phyloP scores from a whole-genome alignment of 2,329 filamentous ascomycete species.

The Fusarium brachygibbosum region DNA sequence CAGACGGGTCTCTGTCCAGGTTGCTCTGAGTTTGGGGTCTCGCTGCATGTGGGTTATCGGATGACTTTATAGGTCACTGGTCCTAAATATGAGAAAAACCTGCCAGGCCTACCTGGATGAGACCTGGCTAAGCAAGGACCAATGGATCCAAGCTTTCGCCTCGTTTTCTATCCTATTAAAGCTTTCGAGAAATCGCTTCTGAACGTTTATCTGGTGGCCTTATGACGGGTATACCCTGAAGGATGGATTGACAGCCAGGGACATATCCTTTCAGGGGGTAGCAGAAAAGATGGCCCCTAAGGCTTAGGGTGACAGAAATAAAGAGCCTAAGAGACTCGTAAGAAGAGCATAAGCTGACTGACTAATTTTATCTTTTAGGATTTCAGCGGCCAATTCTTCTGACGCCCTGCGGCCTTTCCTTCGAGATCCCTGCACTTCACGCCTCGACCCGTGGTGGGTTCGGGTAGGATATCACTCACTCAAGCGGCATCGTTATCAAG shows the following conservation, averaged over 20 bases:
- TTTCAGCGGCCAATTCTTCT: too few species aligned
- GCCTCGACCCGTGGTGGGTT: background rate
- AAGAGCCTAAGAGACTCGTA: too few species aligned
- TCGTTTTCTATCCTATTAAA: slow-evolving; percentile 10
- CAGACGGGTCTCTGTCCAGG: slow-evolving; percentile 8
- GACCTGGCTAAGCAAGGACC: slow-evolving; percentile 3
- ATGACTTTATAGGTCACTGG: slow-evolving; percentile 26
- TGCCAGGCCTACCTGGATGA: background rate
- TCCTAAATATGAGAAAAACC: slow-evolving; percentile 6
- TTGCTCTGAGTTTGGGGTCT: slow-evolving; percentile 13
- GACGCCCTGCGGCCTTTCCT: too few species aligned
- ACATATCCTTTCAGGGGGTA: too few species aligned
- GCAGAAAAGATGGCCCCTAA: too few species aligned
- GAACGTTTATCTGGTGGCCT: background rate
- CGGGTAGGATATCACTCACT: slow-evolving; percentile 1
- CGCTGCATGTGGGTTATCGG: slow-evolving; percentile 38
- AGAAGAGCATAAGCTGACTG: too few species aligned
- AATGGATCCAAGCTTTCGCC: slow-evolving; percentile 12
- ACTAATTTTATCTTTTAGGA: too few species aligned
- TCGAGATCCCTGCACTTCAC: slow-evolving; percentile 18
- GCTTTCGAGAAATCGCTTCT: background rate
- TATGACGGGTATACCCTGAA: background rate
- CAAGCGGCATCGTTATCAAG: background rate
- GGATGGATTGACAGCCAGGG: slow-evolving; percentile 5
- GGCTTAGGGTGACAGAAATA: too few species aligned